A percentile compares a stretch with the other conserved stretches of the same genome.
phyloP scores from a whole-genome alignment of 257 asterid genomes.

The Solanum dulcamara region DNA sequence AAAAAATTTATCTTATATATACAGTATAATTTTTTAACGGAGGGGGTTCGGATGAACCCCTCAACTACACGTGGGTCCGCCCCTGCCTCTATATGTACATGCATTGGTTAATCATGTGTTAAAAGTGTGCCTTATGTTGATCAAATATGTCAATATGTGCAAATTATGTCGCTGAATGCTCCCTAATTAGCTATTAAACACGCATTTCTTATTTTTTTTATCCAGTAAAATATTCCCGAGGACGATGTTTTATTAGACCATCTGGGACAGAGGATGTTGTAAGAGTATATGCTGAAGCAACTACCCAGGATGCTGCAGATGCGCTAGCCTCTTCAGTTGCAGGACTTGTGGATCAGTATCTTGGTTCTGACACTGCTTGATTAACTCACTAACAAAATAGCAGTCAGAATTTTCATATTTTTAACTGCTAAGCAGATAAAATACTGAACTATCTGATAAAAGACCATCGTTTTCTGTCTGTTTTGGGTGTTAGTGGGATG shows the following conservation, averaged over 20 bases:
- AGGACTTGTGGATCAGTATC: conserved; percentile 46
- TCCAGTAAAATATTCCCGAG: conserved; percentile 55
- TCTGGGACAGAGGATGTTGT: conserved; percentile 95
- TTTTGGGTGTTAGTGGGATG: not conserved
- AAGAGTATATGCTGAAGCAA: conserved; percentile 86
- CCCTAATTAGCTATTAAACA: not conserved
- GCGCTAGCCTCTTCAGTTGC: conserved; percentile 59
- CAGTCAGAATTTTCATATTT: not conserved
- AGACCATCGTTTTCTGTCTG: not conserved
- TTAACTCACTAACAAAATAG: not conserved
- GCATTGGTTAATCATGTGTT: not conserved
- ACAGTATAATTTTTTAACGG: too few species aligned
- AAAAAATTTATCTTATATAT: too few species aligned
- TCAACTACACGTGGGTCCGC: too few species aligned
- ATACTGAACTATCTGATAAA: not conserved
- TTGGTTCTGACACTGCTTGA: conserved; percentile 29
- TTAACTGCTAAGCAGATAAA: not conserved
- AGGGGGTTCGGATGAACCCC: too few species aligned
- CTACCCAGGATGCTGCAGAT: conserved; percentile 70
- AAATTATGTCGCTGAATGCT: not conserved
- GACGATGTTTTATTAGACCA: conserved; percentile 85
- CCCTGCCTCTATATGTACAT: not conserved
- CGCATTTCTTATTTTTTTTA: not conserved
- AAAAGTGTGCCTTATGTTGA: not conserved
- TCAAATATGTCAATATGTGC: not conserved